Evolutionary conservation across 2,329 filamentous ascomycete species (phyloP), one percentile per base, ranked within the genome.

Genomic region (Nothophaeocryptopus gaeumannii): DNA sequence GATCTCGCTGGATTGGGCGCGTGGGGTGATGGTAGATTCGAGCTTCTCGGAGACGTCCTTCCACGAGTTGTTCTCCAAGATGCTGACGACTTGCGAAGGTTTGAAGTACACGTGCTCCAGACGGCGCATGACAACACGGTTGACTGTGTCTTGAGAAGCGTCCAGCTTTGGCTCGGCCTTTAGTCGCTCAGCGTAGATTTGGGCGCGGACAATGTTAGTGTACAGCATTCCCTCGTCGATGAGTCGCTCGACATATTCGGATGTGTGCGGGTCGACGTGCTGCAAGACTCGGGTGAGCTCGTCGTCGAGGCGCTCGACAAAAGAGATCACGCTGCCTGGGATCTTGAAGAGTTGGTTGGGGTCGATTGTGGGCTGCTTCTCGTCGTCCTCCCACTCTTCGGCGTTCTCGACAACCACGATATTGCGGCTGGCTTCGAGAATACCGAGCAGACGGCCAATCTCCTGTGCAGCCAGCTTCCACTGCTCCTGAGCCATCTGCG

Each of bases 101-200:
- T 99, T 99, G 83, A 97, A 99, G 79, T 99, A 99, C 65, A 97
- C 82, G 72, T 99, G 95, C 74, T 99, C 95, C 58, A 99, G 75
- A 63, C 95, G 84, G 66, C 93, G 85, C 83, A 96, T 95, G 61
- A 96, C 81, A 46, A 96, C 83, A 53, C 93, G 85, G 80, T 97
- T 99, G 58, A 96, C 72, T 67, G 84, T 89, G 56, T 96, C 92
- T 71, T 96, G 89, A 20, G 86, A 80, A 34, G 85, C 78, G 39
- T 92, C 84, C 34, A 91, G 79, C 57, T 84, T 78, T 39, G 79
- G 70, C 55, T 86, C 83, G 71, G 87, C 84, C 68, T 81, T 81
- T 47, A 96, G 77, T 55, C 78, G 78, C 77, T 99, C 93, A 55
- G 91, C 86, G 75, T 99, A 99, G 52, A 96, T 79, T 64, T 90